Conservation (phyloP, 495 filamentous ascomycete species). For the Neohortaea acidophila region DNA sequence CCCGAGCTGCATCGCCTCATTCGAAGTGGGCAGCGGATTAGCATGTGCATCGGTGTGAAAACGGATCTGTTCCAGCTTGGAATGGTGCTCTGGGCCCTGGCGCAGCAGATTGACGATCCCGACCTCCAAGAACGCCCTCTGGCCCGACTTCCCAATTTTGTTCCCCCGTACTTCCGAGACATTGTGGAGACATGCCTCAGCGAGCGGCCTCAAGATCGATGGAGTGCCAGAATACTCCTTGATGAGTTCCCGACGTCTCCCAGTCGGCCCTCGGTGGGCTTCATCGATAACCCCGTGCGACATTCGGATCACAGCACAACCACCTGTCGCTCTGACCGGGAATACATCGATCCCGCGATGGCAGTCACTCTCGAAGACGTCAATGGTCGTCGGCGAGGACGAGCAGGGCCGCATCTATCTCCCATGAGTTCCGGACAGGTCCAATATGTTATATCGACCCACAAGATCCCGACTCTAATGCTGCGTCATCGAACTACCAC, state of each 20-base stretch:
- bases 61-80: slow-evolving; percentile 90
- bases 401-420: slow-evolving; percentile 9
- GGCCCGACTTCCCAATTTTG: slow-evolving; percentile 2
- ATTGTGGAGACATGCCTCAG: slow-evolving; percentile 21
- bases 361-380: slow-evolving; percentile 24
- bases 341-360: slow-evolving; percentile 25
- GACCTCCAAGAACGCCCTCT: slow-evolving; percentile 67
- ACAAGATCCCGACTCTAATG: slow-evolving; percentile 6
- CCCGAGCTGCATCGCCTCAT: slow-evolving; percentile 82
- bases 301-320: slow-evolving; percentile 14
- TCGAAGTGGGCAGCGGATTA: slow-evolving; percentile 78
- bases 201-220: slow-evolving; percentile 17
- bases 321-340: slow-evolving; percentile 22
- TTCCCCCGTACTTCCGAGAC: slow-evolving; percentile 21
- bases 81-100: slow-evolving; percentile 93
- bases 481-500: slow-evolving; percentile 20
- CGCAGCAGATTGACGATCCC: slow-evolving; percentile 76
- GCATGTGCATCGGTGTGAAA: slow-evolving; percentile 98
- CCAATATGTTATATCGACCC: slow-evolving; percentile 19
- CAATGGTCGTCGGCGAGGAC: slow-evolving; percentile 2
- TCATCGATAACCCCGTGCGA: not conserved
- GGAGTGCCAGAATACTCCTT: slow-evolving; percentile 20
- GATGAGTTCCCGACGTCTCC: slow-evolving; percentile 18
- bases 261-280: slow-evolving; percentile 2
- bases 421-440: slow-evolving; percentile 17